Percentiles rank a stretch among this genome's conserved stretches.
phyloP scores from a whole-genome alignment of 371 early-diverging fungal species.

The Mortierella sp. region DNA sequence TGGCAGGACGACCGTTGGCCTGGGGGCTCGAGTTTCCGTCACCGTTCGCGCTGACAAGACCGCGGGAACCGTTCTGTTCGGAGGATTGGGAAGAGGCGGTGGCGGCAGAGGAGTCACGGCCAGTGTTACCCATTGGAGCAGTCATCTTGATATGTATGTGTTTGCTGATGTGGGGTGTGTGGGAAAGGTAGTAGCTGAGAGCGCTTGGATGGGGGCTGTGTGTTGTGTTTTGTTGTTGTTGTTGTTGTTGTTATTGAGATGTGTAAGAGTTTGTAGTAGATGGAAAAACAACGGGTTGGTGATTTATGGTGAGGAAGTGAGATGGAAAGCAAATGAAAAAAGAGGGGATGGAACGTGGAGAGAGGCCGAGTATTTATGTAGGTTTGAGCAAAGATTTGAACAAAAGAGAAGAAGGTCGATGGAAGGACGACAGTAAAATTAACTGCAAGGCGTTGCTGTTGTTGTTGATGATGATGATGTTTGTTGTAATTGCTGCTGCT shows the following conservation, averaged over 20 bases:
- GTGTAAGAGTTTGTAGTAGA: neutral
- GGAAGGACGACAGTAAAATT: too few species aligned
- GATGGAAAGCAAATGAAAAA: too few species aligned
- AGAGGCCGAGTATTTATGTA: too few species aligned
- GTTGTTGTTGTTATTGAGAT: neutral
- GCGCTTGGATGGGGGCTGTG: constrained; percentile 10
- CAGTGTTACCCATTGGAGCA: constrained; percentile 8
- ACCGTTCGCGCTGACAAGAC: neutral
- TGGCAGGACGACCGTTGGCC: neutral
- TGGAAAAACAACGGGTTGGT: neutral
- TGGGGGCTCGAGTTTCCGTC: neutral
- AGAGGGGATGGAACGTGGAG: too few species aligned
- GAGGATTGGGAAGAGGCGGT: neutral
- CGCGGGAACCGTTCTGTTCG: neutral
- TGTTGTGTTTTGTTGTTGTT: neutral
- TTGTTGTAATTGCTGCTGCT: too few species aligned
- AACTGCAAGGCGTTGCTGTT: too few species aligned
- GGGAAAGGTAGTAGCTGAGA: neutral
- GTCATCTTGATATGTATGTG: constrained; percentile 5
- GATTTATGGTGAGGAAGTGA: too few species aligned
- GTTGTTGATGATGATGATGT: too few species aligned
- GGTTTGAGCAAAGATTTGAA: too few species aligned
- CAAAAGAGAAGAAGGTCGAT: too few species aligned
- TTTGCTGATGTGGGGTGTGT: neutral
- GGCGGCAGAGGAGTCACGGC: neutral